Conservation (phyloP, 768 basidiomycete genomes). For the Termitomyces sp. region DNA sequence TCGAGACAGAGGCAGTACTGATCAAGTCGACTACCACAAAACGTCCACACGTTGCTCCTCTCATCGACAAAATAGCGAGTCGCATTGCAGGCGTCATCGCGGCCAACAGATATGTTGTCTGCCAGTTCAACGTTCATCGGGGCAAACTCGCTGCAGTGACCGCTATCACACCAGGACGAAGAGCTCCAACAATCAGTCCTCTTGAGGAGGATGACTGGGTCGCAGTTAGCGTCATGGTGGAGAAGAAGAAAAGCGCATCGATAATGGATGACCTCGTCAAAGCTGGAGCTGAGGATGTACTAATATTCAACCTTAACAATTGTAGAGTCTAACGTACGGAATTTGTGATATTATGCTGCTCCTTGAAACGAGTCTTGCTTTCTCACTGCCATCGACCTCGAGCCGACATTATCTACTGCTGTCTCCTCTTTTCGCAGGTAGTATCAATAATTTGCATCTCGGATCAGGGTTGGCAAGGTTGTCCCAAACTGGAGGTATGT, state of each 20-base stretch:
- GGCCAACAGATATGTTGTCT: slow-evolving; percentile 80
- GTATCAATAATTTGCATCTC: background rate
- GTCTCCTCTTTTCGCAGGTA: background rate
- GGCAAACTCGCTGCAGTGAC: slow-evolving; percentile 58
- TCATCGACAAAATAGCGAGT: slow-evolving; percentile 77
- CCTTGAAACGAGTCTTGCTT: background rate
- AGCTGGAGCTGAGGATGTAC: slow-evolving; percentile 86
- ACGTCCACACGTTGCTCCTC: slow-evolving; percentile 53
- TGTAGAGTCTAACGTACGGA: slow-evolving; percentile 68
- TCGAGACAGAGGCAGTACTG: slow-evolving; percentile 83
- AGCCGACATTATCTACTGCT: background rate
- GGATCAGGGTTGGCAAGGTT: no score
- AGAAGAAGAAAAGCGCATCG: slow-evolving; percentile 71
- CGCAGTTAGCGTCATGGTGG: slow-evolving; percentile 90
- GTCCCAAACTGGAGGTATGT: background rate
- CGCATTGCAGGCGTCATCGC: slow-evolving; percentile 93
- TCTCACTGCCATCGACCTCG: background rate
- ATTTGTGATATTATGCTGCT: background rate
- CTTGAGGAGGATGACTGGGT: slow-evolving; percentile 87
- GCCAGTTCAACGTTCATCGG: slow-evolving; percentile 89
- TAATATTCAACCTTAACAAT: slow-evolving; percentile 89
- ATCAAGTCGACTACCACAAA: slow-evolving; percentile 75
- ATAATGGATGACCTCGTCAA: slow-evolving; percentile 86
- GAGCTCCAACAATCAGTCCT: slow-evolving; percentile 84
- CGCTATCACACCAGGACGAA: slow-evolving; percentile 79